Evolutionary conservation across 169 alveolate species (phyloP), one percentile per base, ranked within the genome.

Genomic region (Babesia bovis): DNA sequence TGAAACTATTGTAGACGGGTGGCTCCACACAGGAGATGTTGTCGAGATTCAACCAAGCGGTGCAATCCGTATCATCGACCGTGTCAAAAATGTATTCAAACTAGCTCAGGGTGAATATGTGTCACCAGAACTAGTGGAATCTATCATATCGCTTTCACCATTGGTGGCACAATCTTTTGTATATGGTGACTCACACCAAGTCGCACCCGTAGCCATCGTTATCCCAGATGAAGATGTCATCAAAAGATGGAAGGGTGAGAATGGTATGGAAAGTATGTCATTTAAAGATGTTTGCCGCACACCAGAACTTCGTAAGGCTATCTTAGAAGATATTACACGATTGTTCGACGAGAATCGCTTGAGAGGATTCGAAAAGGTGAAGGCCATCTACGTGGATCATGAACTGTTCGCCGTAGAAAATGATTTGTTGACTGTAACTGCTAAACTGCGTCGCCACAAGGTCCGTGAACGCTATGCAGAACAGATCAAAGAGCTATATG

Each of bases 81-180:
- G 99, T 45, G 94, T 92, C 59, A 95, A 95, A 79, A 95, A 95
- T 86, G 92, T 95, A n/a, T 96, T 96, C 84, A 96, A 96, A 77
- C 94, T 96, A 65, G 77, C 96, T 0, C 97, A 96, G 84, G 99
- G 98, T 1, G 99, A 96, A 79, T 96, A 96, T 82, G 96, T 96
- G 19, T 95, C 98, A 36, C 98, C 98, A 9, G 99, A 95, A 70
- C 92, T 94, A 77, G 87, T 96, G 32, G 96, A 92, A 69, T 81
- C 92, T 26, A 58, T 83, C 42, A 85, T 85, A 55, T 66, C 38
- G 53, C 72, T 72, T 26, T 75, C 85, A 26, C 44, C 84, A 15
- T 70, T 66, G 55, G 84, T 90, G 50, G 84, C 83, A 21, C 94
- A 90, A 59, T 75, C 89, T 41, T 84, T 84, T 66, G 93, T 89